Evolutionary conservation across 2,329 filamentous ascomycete species (phyloP).

Genomic region (Alternaria infectoria): DNA sequence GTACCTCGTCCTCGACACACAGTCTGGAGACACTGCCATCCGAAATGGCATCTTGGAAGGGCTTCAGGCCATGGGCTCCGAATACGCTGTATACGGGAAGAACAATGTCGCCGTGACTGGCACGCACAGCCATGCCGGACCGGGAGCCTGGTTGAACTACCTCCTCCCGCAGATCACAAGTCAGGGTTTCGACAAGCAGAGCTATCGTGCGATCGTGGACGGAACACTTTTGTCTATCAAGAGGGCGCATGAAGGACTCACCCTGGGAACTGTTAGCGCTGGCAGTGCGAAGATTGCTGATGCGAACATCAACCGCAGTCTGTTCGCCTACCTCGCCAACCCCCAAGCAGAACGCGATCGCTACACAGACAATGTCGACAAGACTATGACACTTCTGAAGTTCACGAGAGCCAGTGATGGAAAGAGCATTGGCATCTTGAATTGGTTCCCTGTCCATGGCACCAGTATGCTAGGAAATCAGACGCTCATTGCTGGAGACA

Average conservation of each 20-base stretch:
- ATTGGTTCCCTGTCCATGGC: conserved; percentile 92
- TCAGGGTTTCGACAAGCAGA: conserved; percentile 83
- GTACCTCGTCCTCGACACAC: conserved; percentile 86
- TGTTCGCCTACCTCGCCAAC: conserved; percentile 87
- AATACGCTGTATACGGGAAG: conserved; percentile 76
- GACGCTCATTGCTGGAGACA: conserved; percentile 89
- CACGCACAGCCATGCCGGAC: conserved; percentile 91
- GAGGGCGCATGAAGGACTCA: conserved; percentile 75
- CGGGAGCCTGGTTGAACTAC: conserved; percentile 94
- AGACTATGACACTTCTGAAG: conserved; percentile 78
- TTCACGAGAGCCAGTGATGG: conserved; percentile 76
- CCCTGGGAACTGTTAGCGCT: conserved; percentile 72
- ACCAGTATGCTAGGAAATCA: conserved; percentile 93
- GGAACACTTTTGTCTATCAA: conserved; percentile 82
- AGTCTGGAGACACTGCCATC: conserved; percentile 87
- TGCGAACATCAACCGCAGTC: conserved; percentile 87
- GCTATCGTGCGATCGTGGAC: conserved; percentile 86
- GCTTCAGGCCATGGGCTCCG: conserved; percentile 70
- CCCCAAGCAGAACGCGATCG: conserved; percentile 74
- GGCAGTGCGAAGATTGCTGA: conserved; percentile 73
- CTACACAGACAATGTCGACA: conserved; percentile 74
- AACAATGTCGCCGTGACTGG: conserved; percentile 89
- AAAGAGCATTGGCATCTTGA: conserved; percentile 80
- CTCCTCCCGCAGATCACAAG: conserved; percentile 89
- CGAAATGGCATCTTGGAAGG: conserved; percentile 85